A percentile compares a stretch with the other conserved stretches of the same genome.
These are phyloP conservation scores for Phytophthora colocasiae DNA, from an alignment of 352 stramenopile genomes.

Conservation along the genomic window DNA sequence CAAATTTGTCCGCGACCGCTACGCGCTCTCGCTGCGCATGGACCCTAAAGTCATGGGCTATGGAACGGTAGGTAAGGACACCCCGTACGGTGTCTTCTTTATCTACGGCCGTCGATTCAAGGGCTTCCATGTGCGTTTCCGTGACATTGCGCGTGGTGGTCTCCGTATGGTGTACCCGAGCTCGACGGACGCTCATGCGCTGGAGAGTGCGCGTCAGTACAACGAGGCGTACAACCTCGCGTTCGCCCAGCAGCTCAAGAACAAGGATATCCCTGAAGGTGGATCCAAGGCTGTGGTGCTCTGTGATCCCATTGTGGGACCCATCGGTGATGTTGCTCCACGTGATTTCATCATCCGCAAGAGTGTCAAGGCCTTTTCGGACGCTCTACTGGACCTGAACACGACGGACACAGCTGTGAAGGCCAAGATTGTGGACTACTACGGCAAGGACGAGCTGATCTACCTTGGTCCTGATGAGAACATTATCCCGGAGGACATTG, in stretches of 20 bases:
- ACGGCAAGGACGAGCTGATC: slow-evolving; percentile 86
- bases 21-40: slow-evolving; percentile 80
- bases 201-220: slow-evolving; percentile 80
- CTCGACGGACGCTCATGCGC: slow-evolving; percentile 62
- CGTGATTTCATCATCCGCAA: slow-evolving; percentile 95
- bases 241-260: slow-evolving; percentile 89
- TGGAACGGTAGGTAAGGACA: slow-evolving; percentile 85
- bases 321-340: slow-evolving; percentile 75
- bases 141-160: slow-evolving; percentile 82
- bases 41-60: slow-evolving; percentile 85
- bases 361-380: slow-evolving; percentile 97
- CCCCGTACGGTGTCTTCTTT: slow-evolving; percentile 97
- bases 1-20: slow-evolving; percentile 85
- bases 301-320: slow-evolving; percentile 76
- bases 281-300: slow-evolving; percentile 87
- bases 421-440: slow-evolving; percentile 79
- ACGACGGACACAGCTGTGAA: slow-evolving; percentile 77
- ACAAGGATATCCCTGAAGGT: slow-evolving; percentile 89
- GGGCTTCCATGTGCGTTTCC: slow-evolving; percentile 88
- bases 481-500: slow-evolving; percentile 79
- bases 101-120: slow-evolving; percentile 97
- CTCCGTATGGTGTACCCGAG: slow-evolving; percentile 81
- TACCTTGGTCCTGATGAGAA: slow-evolving; percentile 88
- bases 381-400: slow-evolving; percentile 83
- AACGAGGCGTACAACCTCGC: slow-evolving; percentile 89